phyloP scores from a whole-genome alignment of 1,139 yeast genomes.

The Zhuliangozyma blackwelliae region DNA sequence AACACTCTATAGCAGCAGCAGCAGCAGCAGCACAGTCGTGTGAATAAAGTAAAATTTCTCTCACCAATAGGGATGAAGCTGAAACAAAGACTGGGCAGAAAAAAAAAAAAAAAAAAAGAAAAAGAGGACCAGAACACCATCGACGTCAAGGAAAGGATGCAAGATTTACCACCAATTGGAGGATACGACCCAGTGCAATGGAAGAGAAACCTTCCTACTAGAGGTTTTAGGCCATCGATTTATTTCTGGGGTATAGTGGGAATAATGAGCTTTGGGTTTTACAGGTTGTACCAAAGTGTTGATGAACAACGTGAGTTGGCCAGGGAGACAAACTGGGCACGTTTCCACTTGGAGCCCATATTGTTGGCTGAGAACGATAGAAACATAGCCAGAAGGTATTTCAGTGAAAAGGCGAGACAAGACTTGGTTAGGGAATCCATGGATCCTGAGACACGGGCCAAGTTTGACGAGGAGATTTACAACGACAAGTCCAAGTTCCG shows the following conservation, averaged over 20 bases:
- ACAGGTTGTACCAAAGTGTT: slow-evolving; percentile 61
- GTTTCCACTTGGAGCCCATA: slow-evolving; percentile 70
- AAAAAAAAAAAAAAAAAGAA: no score
- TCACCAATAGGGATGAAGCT: no score
- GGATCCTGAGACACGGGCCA: slow-evolving; percentile 36
- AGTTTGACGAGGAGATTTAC: slow-evolving; percentile 42
- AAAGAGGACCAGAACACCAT: background rate
- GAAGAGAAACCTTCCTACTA: slow-evolving; percentile 80
- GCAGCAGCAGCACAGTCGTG: no score
- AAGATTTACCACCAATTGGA: slow-evolving; percentile 85
- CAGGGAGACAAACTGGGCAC: slow-evolving; percentile 76
- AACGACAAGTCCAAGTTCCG: slow-evolving; percentile 45
- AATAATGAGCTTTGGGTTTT: slow-evolving; percentile 69
- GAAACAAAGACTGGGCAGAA: no score
- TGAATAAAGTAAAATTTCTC: no score
- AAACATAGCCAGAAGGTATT: slow-evolving; percentile 68
- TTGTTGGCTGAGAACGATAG: slow-evolving; percentile 82
- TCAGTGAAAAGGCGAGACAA: slow-evolving; percentile 67
- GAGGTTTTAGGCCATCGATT: slow-evolving; percentile 77
- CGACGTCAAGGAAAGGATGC: slow-evolving; percentile 35
- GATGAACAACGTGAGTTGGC: slow-evolving; percentile 73
- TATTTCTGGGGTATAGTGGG: slow-evolving; percentile 65
- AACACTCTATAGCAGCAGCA: no score
- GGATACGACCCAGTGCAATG: slow-evolving; percentile 88
- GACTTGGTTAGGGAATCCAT: slow-evolving; percentile 44